A percentile compares a stretch with the other conserved stretches of the same genome.
Evolutionary conservation across 805 yeast species (phyloP).

Genomic region (Wickerhamomyces bovis): DNA sequence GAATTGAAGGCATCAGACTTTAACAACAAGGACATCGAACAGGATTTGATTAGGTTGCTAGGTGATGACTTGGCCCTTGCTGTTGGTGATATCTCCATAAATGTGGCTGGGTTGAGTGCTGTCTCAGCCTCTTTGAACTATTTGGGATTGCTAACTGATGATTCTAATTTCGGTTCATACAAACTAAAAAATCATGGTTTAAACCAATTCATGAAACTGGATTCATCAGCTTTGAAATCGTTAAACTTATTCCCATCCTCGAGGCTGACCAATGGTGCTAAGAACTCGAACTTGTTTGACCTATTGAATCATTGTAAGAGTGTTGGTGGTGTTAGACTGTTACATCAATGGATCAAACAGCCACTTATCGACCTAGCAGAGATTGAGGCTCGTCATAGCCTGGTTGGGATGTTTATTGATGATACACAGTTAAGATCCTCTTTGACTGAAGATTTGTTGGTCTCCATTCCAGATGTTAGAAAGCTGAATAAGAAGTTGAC

Average conservation of each 20-base stretch:
- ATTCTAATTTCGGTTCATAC: conserved; percentile 47
- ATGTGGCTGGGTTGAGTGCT: conserved; percentile 50
- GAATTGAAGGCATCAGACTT: conserved; percentile 53
- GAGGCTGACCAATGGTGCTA: conserved; percentile 28
- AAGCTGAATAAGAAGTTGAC: conserved; percentile 65
- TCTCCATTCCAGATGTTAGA: conserved; percentile 77
- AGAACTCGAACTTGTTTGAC: conserved; percentile 66
- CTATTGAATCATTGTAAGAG: conserved; percentile 85
- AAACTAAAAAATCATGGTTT: conserved; percentile 62
- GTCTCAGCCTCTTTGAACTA: conserved; percentile 66
- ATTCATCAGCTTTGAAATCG: conserved; percentile 84
- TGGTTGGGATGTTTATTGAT: conserved; percentile 71
- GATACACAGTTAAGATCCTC: conserved; percentile 61
- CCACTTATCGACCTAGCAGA: conserved; percentile 66
- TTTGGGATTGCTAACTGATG: conserved; percentile 55
- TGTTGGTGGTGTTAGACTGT: conserved; percentile 78
- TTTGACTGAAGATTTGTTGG: conserved; percentile 60
- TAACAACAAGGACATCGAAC: conserved; percentile 62
- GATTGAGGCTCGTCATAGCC: conserved; percentile 61
- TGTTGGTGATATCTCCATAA: conserved; percentile 46
- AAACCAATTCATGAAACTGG: conserved; percentile 81
- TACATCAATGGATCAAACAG: conserved; percentile 94
- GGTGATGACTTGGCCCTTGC: conserved; percentile 49
- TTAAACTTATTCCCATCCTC: conserved; percentile 70
- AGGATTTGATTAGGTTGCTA: conserved; percentile 69